Base-by-base conservation (phyloP, 768 basidiomycete species). In the Lactarius indigo region DNA sequence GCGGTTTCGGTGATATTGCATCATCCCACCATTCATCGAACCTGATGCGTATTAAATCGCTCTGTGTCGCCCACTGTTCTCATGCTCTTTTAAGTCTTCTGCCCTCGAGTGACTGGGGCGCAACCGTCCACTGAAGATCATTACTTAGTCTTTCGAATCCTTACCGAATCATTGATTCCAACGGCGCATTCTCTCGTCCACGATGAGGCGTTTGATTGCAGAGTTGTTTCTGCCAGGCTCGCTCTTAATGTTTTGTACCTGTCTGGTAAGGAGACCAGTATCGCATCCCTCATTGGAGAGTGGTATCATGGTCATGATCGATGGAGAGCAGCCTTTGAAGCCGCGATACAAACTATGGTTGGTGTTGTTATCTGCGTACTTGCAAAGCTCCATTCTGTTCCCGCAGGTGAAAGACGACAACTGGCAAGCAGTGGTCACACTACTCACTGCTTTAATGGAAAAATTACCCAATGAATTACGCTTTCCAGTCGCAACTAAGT, bases 161-260 rank as follows among this genome's bases (percentile, higher is more conserved):
- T 87, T 12, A 78, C 82, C 44, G 81, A 75, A 18, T 80, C 81
- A 35, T 76, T 85, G 26, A 75, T 88, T 5, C 82, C 83, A 5
- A 84, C 85, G 68, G 74, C 83, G 1, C 79, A 81, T 18, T 73
- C 74, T 4, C 71, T 88, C 57, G 65, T 70, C n/a, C 73, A 71
- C 39, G 66, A 72, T 31, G 73, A 72, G 41, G 69, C 73, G 1
- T 47, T 59, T 65, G 82, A 83, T 26, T 76, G 79, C 26, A 77
- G 79, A 67, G 74, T 74, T 26, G 72, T 75, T 23, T 77, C 86
- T 20, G 77, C 81, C 1, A 77, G 77, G 28, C 75, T 85, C 18
- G 71, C 82, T 1, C 68, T 88, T 37, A 79, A 84, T 62, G 63
- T 78, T 31, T 71, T 83, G 13, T 73, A 67, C 60, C 33, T 77